These are phyloP conservation scores for Camelina laxa DNA, from an alignment of 345 rosid genomes.

Conservation along the genomic window DNA sequence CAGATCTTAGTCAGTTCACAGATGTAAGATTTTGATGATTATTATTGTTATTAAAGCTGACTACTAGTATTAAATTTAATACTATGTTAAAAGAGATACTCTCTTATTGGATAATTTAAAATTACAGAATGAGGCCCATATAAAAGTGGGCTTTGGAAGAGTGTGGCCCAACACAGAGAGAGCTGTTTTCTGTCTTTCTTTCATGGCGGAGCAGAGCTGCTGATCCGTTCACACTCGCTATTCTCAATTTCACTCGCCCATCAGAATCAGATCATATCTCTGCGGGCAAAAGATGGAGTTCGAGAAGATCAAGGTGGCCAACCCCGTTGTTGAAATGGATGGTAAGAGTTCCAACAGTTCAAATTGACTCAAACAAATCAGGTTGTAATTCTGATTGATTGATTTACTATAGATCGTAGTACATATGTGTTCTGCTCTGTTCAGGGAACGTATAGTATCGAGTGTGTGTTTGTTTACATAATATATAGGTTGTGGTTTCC, in stretches of 20 bases:
- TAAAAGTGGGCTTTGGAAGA: neutral
- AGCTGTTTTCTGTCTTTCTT: neutral
- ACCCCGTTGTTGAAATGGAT: slow-evolving; percentile 67
- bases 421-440: slow-evolving; percentile 2
- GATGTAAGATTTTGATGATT: slow-evolving; percentile 33
- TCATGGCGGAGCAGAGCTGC: neutral
- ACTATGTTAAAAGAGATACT: neutral
- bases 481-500: neutral
- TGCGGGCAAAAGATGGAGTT: slow-evolving; percentile 46
- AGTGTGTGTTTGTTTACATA: neutral
- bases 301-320: slow-evolving; percentile 58
- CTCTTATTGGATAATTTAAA: neutral
- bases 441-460: neutral
- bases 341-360: slow-evolving; percentile 38
- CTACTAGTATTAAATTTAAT: neutral
- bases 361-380: neutral
- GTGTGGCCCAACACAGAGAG: neutral
- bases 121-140: slow-evolving; percentile 6
- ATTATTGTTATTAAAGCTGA: slow-evolving; percentile 23
- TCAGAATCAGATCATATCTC: neutral
- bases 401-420: slow-evolving; percentile 3
- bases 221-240: slow-evolving; percentile 10
- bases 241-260: neutral
- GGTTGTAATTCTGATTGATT: neutral
- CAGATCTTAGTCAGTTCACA: slow-evolving; percentile 39